A percentile compares a stretch with the other conserved stretches of the same genome.
phyloP scores from a whole-genome alignment of 768 basidiomycete species.

The Hygrocybe punicea region DNA sequence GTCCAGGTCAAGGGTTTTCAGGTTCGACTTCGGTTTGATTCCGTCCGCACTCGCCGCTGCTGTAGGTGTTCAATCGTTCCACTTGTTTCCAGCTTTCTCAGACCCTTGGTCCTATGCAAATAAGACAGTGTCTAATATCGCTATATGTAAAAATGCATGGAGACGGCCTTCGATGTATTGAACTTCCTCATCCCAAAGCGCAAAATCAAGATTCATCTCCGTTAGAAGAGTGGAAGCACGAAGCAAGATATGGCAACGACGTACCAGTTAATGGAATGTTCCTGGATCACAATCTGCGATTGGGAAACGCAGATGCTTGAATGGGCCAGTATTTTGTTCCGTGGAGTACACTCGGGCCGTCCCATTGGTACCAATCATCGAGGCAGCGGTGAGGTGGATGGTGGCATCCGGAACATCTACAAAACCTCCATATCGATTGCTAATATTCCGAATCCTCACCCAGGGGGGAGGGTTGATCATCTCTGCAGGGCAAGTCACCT shows the following conservation, averaged over 20 bases:
- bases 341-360: not conserved
- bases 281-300: not conserved
- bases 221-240: conserved; percentile 2
- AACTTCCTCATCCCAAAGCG: conserved; percentile 3
- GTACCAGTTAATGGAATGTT: not conserved
- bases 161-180: conserved; percentile 1
- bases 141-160: conserved; percentile 1
- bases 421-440: not conserved
- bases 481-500: not conserved
- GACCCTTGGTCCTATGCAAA: not conserved
- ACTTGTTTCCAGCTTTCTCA: not conserved
- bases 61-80: not conserved
- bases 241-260: not conserved
- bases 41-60: not conserved
- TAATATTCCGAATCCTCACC: not conserved
- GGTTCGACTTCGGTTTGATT: conserved; percentile 2
- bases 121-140: not conserved
- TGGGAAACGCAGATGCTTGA: not conserved
- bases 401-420: not conserved
- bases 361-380: not conserved
- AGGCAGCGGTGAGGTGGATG: conserved; percentile 4
- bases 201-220: conserved; percentile 8
- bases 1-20: not conserved
- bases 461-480: not conserved
- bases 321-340: not conserved